Evolutionary conservation across 2,329 filamentous ascomycete genomes (phyloP).

Genomic region (Tolypocladium nubicola): DNA sequence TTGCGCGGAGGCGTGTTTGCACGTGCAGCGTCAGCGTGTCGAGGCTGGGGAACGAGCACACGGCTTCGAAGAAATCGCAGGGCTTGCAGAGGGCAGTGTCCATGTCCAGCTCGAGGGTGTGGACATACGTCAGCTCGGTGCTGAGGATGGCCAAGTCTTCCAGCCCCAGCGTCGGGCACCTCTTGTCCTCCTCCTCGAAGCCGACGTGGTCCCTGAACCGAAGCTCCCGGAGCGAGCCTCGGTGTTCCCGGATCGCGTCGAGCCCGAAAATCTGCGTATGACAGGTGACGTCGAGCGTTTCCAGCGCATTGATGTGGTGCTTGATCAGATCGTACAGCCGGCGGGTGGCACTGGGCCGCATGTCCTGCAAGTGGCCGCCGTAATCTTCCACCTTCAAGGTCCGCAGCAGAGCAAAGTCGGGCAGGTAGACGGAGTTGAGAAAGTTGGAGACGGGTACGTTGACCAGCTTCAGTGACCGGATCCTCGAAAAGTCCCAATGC

Average conservation of each 20-base stretch:
- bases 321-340: slow-evolving; percentile 27
- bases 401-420: slow-evolving; percentile 24
- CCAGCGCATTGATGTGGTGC: slow-evolving; percentile 24
- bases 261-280: slow-evolving; percentile 28
- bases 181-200: slow-evolving; percentile 29
- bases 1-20: slow-evolving; percentile 27
- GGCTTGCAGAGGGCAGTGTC: slow-evolving; percentile 26
- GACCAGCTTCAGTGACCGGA: slow-evolving; percentile 28
- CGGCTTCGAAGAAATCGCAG: slow-evolving; percentile 23
- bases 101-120: slow-evolving; percentile 36
- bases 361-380: slow-evolving; percentile 27
- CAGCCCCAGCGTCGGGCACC: slow-evolving; percentile 29
- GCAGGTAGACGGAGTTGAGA: slow-evolving; percentile 27
- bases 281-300: slow-evolving; percentile 29
- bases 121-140: slow-evolving; percentile 18
- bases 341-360: slow-evolving; percentile 26
- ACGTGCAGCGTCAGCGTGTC: slow-evolving; percentile 32
- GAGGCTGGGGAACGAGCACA: slow-evolving; percentile 28
- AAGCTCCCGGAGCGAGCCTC: slow-evolving; percentile 23
- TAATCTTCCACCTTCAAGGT: slow-evolving; percentile 33
- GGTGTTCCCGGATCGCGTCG: slow-evolving; percentile 27
- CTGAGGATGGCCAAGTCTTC: slow-evolving; percentile 24
- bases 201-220: slow-evolving; percentile 34
- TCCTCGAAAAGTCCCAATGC: slow-evolving; percentile 37
- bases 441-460: slow-evolving; percentile 35